Conservation (phyloP, 2,329 filamentous ascomycete genomes). For the Boeremia lycopersici region DNA sequence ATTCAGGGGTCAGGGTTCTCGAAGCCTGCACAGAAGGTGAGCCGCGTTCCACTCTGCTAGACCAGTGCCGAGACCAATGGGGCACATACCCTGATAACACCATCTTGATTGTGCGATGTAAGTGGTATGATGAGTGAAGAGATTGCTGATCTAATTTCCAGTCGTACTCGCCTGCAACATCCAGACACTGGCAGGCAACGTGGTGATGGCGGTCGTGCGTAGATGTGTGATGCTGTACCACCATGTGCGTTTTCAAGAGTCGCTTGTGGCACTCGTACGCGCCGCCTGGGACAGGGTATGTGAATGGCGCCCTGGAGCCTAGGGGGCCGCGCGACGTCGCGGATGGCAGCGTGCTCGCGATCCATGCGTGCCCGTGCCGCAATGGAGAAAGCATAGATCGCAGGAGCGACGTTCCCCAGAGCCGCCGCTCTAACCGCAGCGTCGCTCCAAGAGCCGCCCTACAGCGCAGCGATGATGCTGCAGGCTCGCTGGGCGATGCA, state of each 20-base stretch:
- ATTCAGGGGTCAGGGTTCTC: slow-evolving; percentile 31
- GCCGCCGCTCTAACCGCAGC: slow-evolving; percentile 10
- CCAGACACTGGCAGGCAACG: slow-evolving; percentile 1
- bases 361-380: slow-evolving; percentile 14
- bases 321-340: slow-evolving; percentile 6
- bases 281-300: slow-evolving; percentile 6
- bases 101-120: slow-evolving; percentile 15
- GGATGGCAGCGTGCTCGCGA: slow-evolving; percentile 8
- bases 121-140: slow-evolving; percentile 17
- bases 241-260: not conserved
- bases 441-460: not conserved
- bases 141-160: slow-evolving; percentile 18
- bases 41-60: slow-evolving; percentile 11
- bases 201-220: not conserved
- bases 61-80: slow-evolving; percentile 12
- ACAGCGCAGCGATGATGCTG: not conserved
- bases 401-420: slow-evolving; percentile 2
- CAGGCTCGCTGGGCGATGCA: not conserved
- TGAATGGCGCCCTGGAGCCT: slow-evolving; percentile 1
- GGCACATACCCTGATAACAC: slow-evolving; percentile 11
- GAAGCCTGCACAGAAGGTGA: slow-evolving; percentile 34
- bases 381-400: slow-evolving; percentile 17
- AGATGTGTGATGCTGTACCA: not conserved
- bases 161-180: slow-evolving; percentile 1
- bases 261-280: slow-evolving; percentile 10